These are phyloP conservation scores for Ceratobasidium sp. DNA, from an alignment of 1,284 basidiomycete genomes.

Conservation along the genomic window DNA sequence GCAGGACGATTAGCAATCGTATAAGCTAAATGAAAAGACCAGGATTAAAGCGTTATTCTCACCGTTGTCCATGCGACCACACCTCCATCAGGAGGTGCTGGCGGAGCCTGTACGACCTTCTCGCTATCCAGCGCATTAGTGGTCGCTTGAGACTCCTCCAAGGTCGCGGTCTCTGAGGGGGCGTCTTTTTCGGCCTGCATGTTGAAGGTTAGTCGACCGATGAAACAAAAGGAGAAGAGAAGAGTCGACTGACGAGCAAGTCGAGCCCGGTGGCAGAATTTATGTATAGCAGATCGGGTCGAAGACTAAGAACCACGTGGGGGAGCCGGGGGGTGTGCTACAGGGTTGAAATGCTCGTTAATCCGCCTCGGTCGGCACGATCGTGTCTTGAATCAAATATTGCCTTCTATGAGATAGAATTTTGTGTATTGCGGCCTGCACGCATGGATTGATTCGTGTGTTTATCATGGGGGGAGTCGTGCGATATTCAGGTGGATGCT, in stretches of 20 bases:
- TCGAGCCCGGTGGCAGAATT: neutral
- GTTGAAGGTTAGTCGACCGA: neutral
- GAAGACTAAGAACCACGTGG: neutral
- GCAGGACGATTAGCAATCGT: neutral
- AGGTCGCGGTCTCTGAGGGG: conserved; percentile 29
- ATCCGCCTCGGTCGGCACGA: neutral
- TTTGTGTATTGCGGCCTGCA: neutral
- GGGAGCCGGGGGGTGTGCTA: neutral
- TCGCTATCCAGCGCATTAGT: conserved; percentile 3
- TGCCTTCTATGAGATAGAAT: neutral
- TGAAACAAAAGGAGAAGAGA: neutral
- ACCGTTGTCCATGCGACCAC: conserved; percentile 32
- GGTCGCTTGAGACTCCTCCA: conserved; percentile 2
- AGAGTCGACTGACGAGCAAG: neutral
- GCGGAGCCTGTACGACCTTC: neutral
- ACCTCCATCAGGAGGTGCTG: conserved; percentile 33
- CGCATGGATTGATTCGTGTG: neutral
- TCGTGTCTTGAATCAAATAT: neutral
- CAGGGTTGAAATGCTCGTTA: conserved; percentile 11
- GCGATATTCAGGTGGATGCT: neutral
- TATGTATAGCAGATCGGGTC: neutral
- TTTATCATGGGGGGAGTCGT: neutral
- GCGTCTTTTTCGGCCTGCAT: conserved; percentile 21
- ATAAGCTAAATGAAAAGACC: neutral
- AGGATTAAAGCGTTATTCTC: neutral